Evolutionary conservation across 2,329 filamentous ascomycete species (phyloP).

Genomic region (Clonostachys byssicola): DNA sequence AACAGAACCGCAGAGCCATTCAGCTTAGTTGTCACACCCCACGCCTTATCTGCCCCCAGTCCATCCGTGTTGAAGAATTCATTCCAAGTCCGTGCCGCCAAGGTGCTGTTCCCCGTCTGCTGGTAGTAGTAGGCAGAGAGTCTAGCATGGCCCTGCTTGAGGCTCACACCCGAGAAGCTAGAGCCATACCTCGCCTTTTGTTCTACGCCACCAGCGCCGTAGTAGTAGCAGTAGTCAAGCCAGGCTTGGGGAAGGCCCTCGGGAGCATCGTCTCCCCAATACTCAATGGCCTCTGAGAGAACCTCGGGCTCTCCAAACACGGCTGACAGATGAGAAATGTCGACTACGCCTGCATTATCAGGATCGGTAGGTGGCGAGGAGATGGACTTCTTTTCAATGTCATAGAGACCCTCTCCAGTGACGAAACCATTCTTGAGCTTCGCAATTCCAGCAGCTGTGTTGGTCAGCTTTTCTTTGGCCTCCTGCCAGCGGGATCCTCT

Average conservation of each 20-base stretch:
- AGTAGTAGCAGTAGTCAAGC: conserved; percentile 59
- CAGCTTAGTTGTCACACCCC: conserved; percentile 28
- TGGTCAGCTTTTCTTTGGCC: conserved; percentile 42
- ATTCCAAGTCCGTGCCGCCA: conserved; percentile 47
- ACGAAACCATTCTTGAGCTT: conserved; percentile 54
- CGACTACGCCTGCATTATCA: conserved; percentile 43
- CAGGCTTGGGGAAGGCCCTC: conserved; percentile 47
- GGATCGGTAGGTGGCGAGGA: conserved; percentile 47
- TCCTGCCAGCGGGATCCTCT: conserved; percentile 48
- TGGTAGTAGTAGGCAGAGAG: conserved; percentile 50
- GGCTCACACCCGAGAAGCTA: conserved; percentile 37
- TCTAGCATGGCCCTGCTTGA: conserved; percentile 54
- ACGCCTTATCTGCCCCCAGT: conserved; percentile 26
- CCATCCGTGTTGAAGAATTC: conserved; percentile 48
- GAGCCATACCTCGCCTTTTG: conserved; percentile 48
- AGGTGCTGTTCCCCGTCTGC: conserved; percentile 34
- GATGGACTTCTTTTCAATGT: conserved; percentile 41
- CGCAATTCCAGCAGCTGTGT: conserved; percentile 44
- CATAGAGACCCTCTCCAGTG: conserved; percentile 49
- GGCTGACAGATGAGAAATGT: conserved; percentile 50
- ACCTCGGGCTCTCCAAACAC: conserved; percentile 58
- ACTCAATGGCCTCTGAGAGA: conserved; percentile 48
- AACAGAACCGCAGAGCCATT: conserved; percentile 36
- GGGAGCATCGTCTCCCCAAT: conserved; percentile 38
- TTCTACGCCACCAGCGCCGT: conserved; percentile 40